Evolutionary conservation across 2,329 filamentous ascomycete species (phyloP).

Genomic region (Pseudogymnoascus sp.): DNA sequence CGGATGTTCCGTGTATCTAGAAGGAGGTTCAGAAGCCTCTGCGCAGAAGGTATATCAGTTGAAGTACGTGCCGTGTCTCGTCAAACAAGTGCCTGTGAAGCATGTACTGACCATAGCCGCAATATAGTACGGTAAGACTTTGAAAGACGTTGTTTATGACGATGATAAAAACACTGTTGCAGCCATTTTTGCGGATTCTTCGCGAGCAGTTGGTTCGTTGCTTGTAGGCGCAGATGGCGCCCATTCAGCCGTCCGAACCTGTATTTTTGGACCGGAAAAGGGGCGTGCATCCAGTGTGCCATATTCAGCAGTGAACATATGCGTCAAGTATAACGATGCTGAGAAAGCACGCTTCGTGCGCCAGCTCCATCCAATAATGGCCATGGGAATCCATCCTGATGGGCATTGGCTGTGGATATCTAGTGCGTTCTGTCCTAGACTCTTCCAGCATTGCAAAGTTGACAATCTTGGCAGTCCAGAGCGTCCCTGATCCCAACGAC

Average conservation of each 20-base stretch:
- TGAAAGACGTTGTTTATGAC: slow-evolving; percentile 29
- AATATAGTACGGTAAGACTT: slow-evolving; percentile 25
- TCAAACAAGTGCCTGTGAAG: not conserved
- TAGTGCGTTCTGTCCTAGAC: not conserved
- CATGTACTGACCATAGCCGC: not conserved
- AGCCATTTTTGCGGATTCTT: slow-evolving; percentile 28
- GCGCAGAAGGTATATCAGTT: slow-evolving; percentile 13
- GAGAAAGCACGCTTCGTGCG: not conserved
- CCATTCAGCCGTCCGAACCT: slow-evolving; percentile 24
- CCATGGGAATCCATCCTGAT: not conserved
- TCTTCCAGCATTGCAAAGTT: not conserved
- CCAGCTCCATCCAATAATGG: not conserved
- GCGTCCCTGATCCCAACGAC: slow-evolving; percentile 15
- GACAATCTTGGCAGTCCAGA: slow-evolving; percentile 7
- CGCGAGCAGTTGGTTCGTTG: slow-evolving; percentile 23
- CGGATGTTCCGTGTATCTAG: slow-evolving; percentile 13
- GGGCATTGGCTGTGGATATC: slow-evolving; percentile 2
- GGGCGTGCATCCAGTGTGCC: not conserved
- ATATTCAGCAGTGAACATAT: not conserved
- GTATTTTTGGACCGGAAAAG: not conserved
- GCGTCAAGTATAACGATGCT: not conserved
- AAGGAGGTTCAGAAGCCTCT: slow-evolving; percentile 13
- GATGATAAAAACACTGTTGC: slow-evolving; percentile 19
- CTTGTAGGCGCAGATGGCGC: slow-evolving; percentile 30
- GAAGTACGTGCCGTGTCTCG: not conserved